Percentiles rank a stretch among this genome's conserved stretches.
Conservation (phyloP, 2,329 filamentous ascomycete species). For the Cercospora berteroae region DNA sequence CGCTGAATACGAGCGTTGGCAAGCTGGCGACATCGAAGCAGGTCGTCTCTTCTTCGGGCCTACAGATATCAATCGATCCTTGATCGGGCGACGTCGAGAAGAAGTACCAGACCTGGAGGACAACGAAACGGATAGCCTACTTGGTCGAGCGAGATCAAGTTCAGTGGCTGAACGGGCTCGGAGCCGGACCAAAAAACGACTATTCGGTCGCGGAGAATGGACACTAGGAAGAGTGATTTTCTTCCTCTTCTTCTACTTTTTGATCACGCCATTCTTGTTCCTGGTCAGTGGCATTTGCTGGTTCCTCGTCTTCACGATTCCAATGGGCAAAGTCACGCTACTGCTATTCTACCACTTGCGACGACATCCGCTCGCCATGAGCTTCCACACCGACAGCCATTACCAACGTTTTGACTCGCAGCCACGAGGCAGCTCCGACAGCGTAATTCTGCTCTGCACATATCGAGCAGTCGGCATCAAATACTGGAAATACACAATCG, state of each 20-base stretch:
- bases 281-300: slow-evolving; percentile 86
- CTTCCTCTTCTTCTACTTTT: slow-evolving; percentile 92
- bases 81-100: slow-evolving; percentile 80
- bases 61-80: slow-evolving; percentile 63
- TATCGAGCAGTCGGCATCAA: slow-evolving; percentile 91
- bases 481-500: slow-evolving; percentile 99
- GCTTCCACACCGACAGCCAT: slow-evolving; percentile 82
- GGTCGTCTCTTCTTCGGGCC: slow-evolving; percentile 95
- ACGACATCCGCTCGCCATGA: slow-evolving; percentile 85
- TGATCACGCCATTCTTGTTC: slow-evolving; percentile 83
- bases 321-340: slow-evolving; percentile 93
- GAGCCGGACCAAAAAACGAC: slow-evolving; percentile 65
- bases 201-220: slow-evolving; percentile 96
- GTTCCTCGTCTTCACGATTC: slow-evolving; percentile 96
- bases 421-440: slow-evolving; percentile 49
- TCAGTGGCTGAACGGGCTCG: slow-evolving; percentile 27
- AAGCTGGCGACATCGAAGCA: slow-evolving; percentile 93
- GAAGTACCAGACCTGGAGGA: slow-evolving; percentile 74
- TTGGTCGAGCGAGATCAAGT: slow-evolving; percentile 56
- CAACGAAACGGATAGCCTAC: slow-evolving; percentile 84
- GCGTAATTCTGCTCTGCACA: slow-evolving; percentile 87
- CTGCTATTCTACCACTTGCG: slow-evolving; percentile 88
- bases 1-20: slow-evolving; percentile 98
- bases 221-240: slow-evolving; percentile 91
- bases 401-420: slow-evolving; percentile 66